phyloP scores from a whole-genome alignment of 108 stramenopile genomes.

The Skeletonema tropicum region DNA sequence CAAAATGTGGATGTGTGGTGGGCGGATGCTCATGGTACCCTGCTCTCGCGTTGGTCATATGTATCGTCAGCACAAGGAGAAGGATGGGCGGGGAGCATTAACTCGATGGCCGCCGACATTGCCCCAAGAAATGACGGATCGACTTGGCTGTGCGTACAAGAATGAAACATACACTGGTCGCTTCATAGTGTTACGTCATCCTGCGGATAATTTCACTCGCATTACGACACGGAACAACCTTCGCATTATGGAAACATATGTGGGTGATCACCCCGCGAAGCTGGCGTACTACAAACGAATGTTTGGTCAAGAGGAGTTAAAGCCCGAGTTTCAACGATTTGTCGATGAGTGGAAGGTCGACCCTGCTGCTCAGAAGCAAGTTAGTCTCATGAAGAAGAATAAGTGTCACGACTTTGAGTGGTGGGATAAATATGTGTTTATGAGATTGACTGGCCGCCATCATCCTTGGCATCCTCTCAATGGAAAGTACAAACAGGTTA shows the following conservation, averaged over 20 bases:
- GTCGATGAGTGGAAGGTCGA: slow-evolving; percentile 50
- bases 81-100: slow-evolving; percentile 46
- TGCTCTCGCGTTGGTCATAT: slow-evolving; percentile 56
- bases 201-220: slow-evolving; percentile 53
- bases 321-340: slow-evolving; percentile 50
- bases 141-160: slow-evolving; percentile 38
- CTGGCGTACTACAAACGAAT: slow-evolving; percentile 40
- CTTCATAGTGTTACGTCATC: slow-evolving; percentile 43
- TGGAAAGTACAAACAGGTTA: slow-evolving; percentile 34
- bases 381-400: slow-evolving; percentile 41
- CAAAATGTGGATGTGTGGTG: slow-evolving; percentile 64
- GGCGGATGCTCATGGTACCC: slow-evolving; percentile 60
- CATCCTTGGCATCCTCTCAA: slow-evolving; percentile 50
- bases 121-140: slow-evolving; percentile 46
- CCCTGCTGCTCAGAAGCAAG: slow-evolving; percentile 44
- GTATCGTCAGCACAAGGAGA: slow-evolving; percentile 46
- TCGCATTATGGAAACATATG: slow-evolving; percentile 53
- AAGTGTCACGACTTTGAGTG: slow-evolving; percentile 57
- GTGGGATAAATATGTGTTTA: slow-evolving; percentile 55
- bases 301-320: slow-evolving; percentile 37
- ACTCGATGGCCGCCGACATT: slow-evolving; percentile 48
- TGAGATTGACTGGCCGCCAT: slow-evolving; percentile 46
- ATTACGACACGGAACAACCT: slow-evolving; percentile 55
- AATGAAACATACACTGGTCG: slow-evolving; percentile 39
- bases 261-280: slow-evolving; percentile 54